Evolutionary conservation across 208 protist species (phyloP), one percentile per base, ranked within the genome.

Genomic region (Wallacemonas collosoma): DNA sequence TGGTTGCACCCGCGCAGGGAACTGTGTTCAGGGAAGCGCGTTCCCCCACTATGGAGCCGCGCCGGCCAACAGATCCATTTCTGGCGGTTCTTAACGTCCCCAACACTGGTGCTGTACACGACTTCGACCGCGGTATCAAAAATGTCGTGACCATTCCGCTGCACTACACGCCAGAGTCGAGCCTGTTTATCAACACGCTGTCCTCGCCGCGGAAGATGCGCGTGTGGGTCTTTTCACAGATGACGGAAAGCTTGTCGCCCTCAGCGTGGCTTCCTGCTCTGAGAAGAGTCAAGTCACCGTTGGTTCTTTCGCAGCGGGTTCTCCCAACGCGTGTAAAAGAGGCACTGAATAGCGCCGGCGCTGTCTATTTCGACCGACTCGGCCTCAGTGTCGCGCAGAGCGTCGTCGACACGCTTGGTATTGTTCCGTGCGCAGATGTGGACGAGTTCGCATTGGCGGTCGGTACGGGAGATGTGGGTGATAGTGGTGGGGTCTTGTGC

Each of bases 321-420:
- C 54, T 58, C 6, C 54, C 54, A 8, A 14, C 35, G 54, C 6
- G 14, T 41, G 39, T 68, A 14, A 76, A 76, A 44, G 72, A 76
- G 45, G 54, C 41, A 47, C 43, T 76, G 17, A 35, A 41, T 12
- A 63, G 11, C 1, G 65, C 38, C 12, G 58, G 54, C 9, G 50
- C 69, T 15, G 3, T 71, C 36, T 71, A 39, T 44, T 64, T 76
- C 39, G 72, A 69, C 14, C 11, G 72, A 62, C 12, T 76, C 17
- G 72, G 72, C 14, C 55, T 60, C 39, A 14, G 38, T 14, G 26
- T n/a, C 5, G 44, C 38, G 26, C 40, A 61, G 44, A 14, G 26
- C n/a, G 40, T 76, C 17, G 55, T 15, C 15, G 35, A 71, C 35
- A 50, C 8, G 7, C 55, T 69, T 2, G 2, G 54, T n/a, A 39